Base-by-base conservation (phyloP, 805 yeast species). In the Schwanniomyces yamadae region DNA sequence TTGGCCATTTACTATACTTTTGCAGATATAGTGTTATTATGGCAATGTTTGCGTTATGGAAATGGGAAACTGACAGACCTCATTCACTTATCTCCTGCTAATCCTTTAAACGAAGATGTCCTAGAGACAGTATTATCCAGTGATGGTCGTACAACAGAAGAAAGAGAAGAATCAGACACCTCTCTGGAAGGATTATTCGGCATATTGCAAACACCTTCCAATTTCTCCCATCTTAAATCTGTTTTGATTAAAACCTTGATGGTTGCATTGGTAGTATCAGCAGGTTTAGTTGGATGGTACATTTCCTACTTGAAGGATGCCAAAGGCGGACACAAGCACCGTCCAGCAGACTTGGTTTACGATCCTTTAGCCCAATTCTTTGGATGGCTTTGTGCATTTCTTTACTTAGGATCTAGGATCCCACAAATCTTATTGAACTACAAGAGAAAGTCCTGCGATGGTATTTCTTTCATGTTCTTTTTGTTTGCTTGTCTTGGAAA, bases 401-500 rank as follows among this genome's bases (percentile, higher is more conserved):
- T 85, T 26, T 85, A 85, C 52, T 63, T 91, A 41, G 95, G 96
- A 2, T 90, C 98, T 12, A 72, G 99, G 49, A 63, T 93, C 19
- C 99, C 99, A 1, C 99, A 93, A 63, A 87, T 93, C 36, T 58
- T 87, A 40, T 71, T 91, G 42, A 93, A 93, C 62, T 87, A 73
- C 54, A 72, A 82, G 57, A 75, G 97, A 54, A 90, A 89, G 62
- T 84, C 95, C 2, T 89, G 96, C 57, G 98, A 93, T 43, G 98
- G 98, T 16, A 85, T 91, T 32, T 87, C 96, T 8, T 87, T 93
- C 54, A 72, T 91, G 71, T 91, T 93, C 62, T 91, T 91, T 63
- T 65, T 93, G 15, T 91, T 93, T 71, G 98, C 99, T 14, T 89
- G 96, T 58, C 66, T 91, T 38, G 99, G 99, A 31, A 93, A 91